Evolutionary conservation across 768 basidiomycete genomes (phyloP), one percentile per base, ranked within the genome.

Genomic region (Phanerochaete carnosa): DNA sequence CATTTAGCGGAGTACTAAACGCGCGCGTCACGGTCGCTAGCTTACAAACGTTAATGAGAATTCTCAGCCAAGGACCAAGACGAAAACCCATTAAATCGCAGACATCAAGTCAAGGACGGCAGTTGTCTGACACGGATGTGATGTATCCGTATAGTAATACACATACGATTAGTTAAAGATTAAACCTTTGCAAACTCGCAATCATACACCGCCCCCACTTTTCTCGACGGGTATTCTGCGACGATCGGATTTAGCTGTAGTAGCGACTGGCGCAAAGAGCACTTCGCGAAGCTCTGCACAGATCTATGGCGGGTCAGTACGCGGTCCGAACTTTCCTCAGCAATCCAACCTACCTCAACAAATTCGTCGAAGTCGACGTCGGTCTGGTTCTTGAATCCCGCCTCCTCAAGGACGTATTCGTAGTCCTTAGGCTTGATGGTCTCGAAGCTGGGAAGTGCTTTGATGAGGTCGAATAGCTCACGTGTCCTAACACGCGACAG

Each of bases 331-430:
- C n/a, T 5, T 5, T 26, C 13, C 23, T 9, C 13, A 16, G n/a
- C 23, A 28, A 7, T 7, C 16, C 35, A 26, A 75, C 86, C 15
- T 64, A 92, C 92, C 84, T 95, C 93, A 52, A 95, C 78, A 72
- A 95, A 95, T 69, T 92, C 91, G 64, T 95, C 90, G 67, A 93
- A 86, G 62, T 87, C 85, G 50, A 97, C 74, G 28, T 81, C 80
- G 29, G 74, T 72, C 66, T 80, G 77, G 23, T 74, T 73, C 52
- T 77, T 74, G 71, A 91, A 84, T 3, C 91, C 94, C 62, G 89
- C 87, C 70, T 90, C 87, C 58, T 81, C 80, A 55, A 95, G 79
- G 0, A 93, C 91, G 69, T 92, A 89, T 33, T 85, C 81, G 45
- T 87, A 79, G 62, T 93, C 90, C 64, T 85, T 83, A 45, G 76